phyloP scores from a whole-genome alignment of 169 alveolate genomes.

The Eimeria acervulina region DNA sequence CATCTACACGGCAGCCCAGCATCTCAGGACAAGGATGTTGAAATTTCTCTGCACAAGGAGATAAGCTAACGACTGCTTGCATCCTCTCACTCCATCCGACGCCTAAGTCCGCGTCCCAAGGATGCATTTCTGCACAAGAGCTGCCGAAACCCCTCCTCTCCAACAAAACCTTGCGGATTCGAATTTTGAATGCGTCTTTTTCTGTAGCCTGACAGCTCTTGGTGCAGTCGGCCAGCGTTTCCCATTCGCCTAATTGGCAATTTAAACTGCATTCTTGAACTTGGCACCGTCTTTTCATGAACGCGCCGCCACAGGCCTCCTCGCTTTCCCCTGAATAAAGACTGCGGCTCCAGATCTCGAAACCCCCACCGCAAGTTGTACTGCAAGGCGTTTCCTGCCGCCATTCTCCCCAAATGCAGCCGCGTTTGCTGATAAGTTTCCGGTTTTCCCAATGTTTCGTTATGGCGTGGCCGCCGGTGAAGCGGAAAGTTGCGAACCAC shows the following conservation, averaged over 20 bases:
- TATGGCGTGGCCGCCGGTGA: constrained; percentile 81
- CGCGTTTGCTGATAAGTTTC: constrained; percentile 35
- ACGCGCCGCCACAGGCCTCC: constrained; percentile 74
- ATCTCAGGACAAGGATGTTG: constrained; percentile 41
- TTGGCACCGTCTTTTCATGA: constrained; percentile 63
- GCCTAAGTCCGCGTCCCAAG: constrained; percentile 70
- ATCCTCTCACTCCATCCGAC: constrained; percentile 80
- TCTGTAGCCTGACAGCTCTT: constrained; percentile 75
- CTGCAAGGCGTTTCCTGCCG: constrained; percentile 83
- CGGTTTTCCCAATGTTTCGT: constrained; percentile 81
- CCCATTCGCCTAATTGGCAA: constrained; percentile 80
- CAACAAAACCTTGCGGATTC: constrained; percentile 76
- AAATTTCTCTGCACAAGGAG: constrained; percentile 66
- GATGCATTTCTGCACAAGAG: constrained; percentile 61
- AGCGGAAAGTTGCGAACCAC: constrained; percentile 83
- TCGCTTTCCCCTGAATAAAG: constrained; percentile 81
- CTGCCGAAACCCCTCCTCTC: constrained; percentile 63
- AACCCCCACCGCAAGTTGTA: constrained; percentile 77
- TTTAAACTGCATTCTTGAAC: constrained; percentile 49
- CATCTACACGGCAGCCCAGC: constrained; percentile 79
- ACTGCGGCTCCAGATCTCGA: constrained; percentile 79
- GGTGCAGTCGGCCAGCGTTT: constrained; percentile 80
- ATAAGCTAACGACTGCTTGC: constrained; percentile 61
- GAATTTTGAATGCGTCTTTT: constrained; percentile 43
- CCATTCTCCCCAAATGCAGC: constrained; percentile 81